Evolutionary conservation across 331 rosid genomes (phyloP).

Genomic region (Pyracantha coccinea): DNA sequence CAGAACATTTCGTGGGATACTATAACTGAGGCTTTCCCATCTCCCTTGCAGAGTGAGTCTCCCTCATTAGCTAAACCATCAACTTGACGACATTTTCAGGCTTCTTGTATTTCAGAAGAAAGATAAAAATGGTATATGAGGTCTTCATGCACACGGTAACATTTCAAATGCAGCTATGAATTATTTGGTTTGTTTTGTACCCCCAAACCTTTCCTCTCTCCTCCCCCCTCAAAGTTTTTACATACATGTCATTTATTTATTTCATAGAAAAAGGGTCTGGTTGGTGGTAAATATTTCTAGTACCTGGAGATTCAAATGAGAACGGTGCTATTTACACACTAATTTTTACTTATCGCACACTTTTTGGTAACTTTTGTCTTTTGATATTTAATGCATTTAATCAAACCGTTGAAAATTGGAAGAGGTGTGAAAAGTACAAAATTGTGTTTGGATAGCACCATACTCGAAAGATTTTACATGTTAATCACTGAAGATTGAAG

Average conservation of each 20-base stretch:
- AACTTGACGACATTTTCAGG: neutral
- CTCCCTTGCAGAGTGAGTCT: slow-evolving; percentile 30
- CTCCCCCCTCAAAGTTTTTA: neutral
- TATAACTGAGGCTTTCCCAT: slow-evolving; percentile 27
- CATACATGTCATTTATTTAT: neutral
- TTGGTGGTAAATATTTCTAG: neutral
- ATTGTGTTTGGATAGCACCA: too few species aligned
- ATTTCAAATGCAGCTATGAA: neutral
- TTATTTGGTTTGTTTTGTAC: neutral
- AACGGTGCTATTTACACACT: too few species aligned
- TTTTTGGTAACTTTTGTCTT: too few species aligned
- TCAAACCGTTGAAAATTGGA: too few species aligned
- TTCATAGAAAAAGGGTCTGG: neutral
- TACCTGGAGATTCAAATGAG: neutral
- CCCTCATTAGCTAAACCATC: slow-evolving; percentile 18
- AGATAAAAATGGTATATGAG: neutral
- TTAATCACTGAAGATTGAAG: neutral
- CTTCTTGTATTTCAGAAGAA: neutral
- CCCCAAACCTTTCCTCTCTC: too few species aligned
- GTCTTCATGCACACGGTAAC: neutral
- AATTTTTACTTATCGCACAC: too few species aligned
- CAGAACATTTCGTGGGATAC: slow-evolving; percentile 47
- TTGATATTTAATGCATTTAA: too few species aligned
- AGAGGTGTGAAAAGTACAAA: too few species aligned
- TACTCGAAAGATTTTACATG: neutral